Evolutionary conservation across 192 early-diverging fungal genomes (phyloP).

Genomic region (Pilaira anomala): DNA sequence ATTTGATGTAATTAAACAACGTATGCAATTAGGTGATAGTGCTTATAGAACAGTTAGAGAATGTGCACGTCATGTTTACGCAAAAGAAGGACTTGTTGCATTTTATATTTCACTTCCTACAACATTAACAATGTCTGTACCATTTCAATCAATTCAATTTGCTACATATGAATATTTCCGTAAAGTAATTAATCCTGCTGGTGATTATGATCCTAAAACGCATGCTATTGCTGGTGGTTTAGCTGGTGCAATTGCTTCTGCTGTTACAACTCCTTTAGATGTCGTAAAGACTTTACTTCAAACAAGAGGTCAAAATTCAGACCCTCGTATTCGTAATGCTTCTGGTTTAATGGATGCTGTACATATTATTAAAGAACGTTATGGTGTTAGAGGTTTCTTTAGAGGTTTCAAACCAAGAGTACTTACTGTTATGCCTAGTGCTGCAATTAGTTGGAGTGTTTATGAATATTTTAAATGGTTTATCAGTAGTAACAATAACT

Average conservation of each 20-base stretch:
- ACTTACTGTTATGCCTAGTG: conserved; percentile 85
- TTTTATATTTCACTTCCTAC: conserved; percentile 95
- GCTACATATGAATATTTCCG: conserved; percentile 88
- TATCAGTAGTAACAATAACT: neutral
- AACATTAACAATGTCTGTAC: conserved; percentile 90
- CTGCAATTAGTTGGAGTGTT: conserved; percentile 93
- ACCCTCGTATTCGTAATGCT: conserved; percentile 66
- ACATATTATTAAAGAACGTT: conserved; percentile 69
- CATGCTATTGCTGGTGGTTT: conserved; percentile 84
- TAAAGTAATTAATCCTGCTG: conserved; percentile 75
- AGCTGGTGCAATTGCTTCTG: conserved; percentile 84
- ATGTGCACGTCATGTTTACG: conserved; percentile 66
- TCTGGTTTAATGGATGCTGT: conserved; percentile 68
- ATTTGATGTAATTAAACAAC: conserved; percentile 96
- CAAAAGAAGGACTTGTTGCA: conserved; percentile 74
- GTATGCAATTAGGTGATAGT: conserved; percentile 86
- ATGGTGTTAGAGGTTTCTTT: conserved; percentile 75
- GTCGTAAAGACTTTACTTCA: conserved; percentile 93
- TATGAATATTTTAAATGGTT: conserved; percentile 83
- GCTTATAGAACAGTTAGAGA: conserved; percentile 66
- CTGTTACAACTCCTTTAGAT: conserved; percentile 88
- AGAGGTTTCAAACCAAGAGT: conserved; percentile 77
- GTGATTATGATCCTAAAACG: conserved; percentile 78
- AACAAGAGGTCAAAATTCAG: conserved; percentile 75
- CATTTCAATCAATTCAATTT: conserved; percentile 94